Percentiles rank a stretch among this genome's conserved stretches.
Evolutionary conservation across 2,329 filamentous ascomycete species (phyloP).

Genomic region (Penicillium sp.): DNA sequence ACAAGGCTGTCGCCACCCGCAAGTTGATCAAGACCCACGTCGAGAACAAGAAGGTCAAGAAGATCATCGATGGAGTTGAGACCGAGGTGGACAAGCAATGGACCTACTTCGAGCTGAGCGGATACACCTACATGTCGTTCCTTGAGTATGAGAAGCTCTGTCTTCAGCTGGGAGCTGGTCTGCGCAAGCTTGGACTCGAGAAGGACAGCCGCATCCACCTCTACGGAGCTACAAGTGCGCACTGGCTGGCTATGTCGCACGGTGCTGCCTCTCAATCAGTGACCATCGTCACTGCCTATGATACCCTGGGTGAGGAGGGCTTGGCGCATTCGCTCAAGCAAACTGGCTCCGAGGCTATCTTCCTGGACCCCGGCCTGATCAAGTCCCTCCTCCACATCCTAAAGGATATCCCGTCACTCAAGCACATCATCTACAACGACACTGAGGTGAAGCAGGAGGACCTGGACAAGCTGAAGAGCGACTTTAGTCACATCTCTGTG

Average conservation of each 20-base stretch:
- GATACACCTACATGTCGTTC: conserved; percentile 75
- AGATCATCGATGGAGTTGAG: conserved; percentile 78
- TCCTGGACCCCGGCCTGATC: conserved; percentile 77
- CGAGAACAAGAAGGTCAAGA: conserved; percentile 87
- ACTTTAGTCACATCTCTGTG: conserved; percentile 54
- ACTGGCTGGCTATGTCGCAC: conserved; percentile 84
- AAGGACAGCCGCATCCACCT: conserved; percentile 71
- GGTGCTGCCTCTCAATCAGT: conserved; percentile 78
- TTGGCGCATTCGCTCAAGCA: conserved; percentile 83
- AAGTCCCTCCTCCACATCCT: conserved; percentile 59
- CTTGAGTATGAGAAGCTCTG: conserved; percentile 72
- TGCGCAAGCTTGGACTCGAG: conserved; percentile 71
- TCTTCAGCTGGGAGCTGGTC: conserved; percentile 67
- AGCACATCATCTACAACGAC: conserved; percentile 60
- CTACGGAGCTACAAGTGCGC: conserved; percentile 77
- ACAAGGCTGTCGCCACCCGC: conserved; percentile 68
- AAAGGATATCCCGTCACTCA: conserved; percentile 55
- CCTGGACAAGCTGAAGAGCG: conserved; percentile 54
- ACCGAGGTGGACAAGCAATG: conserved; percentile 84
- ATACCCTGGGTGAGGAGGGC: conserved; percentile 82
- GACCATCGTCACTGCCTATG: conserved; percentile 90
- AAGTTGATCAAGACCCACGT: conserved; percentile 74
- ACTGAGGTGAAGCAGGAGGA: conserved; percentile 53
- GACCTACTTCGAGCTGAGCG: conserved; percentile 82
- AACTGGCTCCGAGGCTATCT: conserved; percentile 78